Conservation (phyloP, 2,329 filamentous ascomycete species). For the Alternaria ventricosa region DNA sequence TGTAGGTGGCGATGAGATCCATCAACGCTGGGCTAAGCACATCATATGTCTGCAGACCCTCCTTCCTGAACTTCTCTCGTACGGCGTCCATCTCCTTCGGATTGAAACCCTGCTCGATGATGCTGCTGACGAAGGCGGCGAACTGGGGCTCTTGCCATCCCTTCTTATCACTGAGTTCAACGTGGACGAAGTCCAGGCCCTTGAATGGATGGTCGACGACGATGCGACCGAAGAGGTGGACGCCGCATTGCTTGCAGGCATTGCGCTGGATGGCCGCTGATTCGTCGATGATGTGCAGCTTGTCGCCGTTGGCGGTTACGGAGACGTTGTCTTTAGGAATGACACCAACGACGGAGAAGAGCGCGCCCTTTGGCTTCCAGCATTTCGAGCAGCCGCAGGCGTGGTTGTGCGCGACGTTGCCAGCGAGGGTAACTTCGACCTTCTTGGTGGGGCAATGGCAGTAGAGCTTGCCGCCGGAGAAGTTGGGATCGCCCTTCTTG, state of each 20-base stretch:
- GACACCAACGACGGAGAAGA: slow-evolving; percentile 71
- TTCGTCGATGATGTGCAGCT: slow-evolving; percentile 64
- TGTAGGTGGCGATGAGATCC: slow-evolving; percentile 61
- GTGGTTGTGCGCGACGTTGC: slow-evolving; percentile 72
- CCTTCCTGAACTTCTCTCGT: slow-evolving; percentile 58
- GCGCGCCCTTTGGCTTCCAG: slow-evolving; percentile 70
- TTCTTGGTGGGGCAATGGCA: slow-evolving; percentile 65
- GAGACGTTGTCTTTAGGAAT: slow-evolving; percentile 61
- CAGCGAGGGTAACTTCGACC: slow-evolving; percentile 64
- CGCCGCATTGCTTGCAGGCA: slow-evolving; percentile 48
- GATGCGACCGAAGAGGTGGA: slow-evolving; percentile 74
- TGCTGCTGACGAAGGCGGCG: slow-evolving; percentile 70
- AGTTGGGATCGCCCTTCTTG: slow-evolving; percentile 61
- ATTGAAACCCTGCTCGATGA: slow-evolving; percentile 71
- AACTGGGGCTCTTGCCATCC: slow-evolving; percentile 78
- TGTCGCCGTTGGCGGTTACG: slow-evolving; percentile 65
- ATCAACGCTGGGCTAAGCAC: slow-evolving; percentile 67
- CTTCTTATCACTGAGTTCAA: slow-evolving; percentile 64
- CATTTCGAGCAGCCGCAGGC: slow-evolving; percentile 75
- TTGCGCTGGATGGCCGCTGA: slow-evolving; percentile 62
- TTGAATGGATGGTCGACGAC: slow-evolving; percentile 70
- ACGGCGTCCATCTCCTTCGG: slow-evolving; percentile 63
- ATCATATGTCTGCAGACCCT: slow-evolving; percentile 69
- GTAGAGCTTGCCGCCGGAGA: slow-evolving; percentile 66
- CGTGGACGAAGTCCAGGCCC: slow-evolving; percentile 73